Evolutionary conservation across 441 rosid species (phyloP), one percentile per base, ranked within the genome.

Genomic region (Dalechampia spathulata): DNA sequence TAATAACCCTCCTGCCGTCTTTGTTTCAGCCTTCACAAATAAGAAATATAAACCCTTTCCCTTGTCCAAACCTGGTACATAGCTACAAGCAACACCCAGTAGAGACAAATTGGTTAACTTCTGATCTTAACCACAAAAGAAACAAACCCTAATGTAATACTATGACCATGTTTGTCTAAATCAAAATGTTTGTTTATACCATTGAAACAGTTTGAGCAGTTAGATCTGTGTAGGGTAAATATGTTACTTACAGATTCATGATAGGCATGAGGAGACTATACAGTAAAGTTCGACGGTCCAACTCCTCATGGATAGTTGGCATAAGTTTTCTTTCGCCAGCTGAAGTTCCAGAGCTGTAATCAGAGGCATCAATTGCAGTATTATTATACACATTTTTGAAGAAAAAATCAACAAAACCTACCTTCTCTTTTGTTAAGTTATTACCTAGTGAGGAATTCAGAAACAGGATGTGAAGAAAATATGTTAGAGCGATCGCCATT

Each of bases 261-360:
- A 92, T 96, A n/a, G 99, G 99, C 92, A 80, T 83, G 49, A 92
- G 87, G 36, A 92, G 87, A 69, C 95, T 89, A 70, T 92, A 92
- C 6, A 92, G 78, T 55, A 73, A 68, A 67, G 81, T 94, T 22
- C 96, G 94, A 60, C 98, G 98, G 61, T 83, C 92, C 45, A 84
- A 68, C 74, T 92, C 99, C 72, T 89, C 97, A 43, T 39, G 66
- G 61, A 89, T 92, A n/a, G 99, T 85, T 0, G 99, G 99, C 99
- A 92, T 86, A 52, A 89, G 78, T 46, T 92, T 92, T 67, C 99
- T 86, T 61, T 92, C 99, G 20, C 99, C 99, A 7, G 92, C 99
- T 10, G 99, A 92, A 38, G 99, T 89, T 27, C 99, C 99, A 11
- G 97, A 92, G 69, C 99, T 92, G 80, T 46, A 53, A 19, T 6